phyloP scores from a whole-genome alignment of 2,329 filamentous ascomycete genomes.

The Ophiostoma piceae region DNA sequence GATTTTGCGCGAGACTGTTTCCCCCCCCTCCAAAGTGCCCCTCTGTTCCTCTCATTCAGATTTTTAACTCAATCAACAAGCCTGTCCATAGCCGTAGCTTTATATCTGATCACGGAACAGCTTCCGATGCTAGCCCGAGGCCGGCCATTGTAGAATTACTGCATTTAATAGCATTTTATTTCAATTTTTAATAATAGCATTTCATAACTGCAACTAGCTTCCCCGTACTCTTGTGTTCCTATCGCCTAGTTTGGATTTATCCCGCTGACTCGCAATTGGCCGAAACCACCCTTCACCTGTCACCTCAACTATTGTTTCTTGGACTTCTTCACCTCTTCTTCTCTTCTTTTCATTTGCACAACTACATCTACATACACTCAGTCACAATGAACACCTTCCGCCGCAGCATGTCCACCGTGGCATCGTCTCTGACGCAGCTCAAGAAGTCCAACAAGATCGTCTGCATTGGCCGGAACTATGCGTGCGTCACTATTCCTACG shows the following conservation, averaged over 20 bases:
- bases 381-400: constrained; percentile 28
- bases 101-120: neutral
- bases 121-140: constrained; percentile 6
- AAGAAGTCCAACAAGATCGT: constrained; percentile 62
- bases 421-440: constrained; percentile 35
- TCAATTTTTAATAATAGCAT: neutral
- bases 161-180: neutral
- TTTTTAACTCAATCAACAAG: neutral
- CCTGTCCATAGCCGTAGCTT: neutral
- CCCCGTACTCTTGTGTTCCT: constrained; percentile 2
- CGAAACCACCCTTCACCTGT: neutral
- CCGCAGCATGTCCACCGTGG: constrained; percentile 35
- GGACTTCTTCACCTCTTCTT: neutral
- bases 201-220: neutral
- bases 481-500: constrained; percentile 49
- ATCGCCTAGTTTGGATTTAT: constrained; percentile 7
- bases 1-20: neutral
- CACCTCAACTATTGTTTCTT: neutral
- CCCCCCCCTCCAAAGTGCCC: neutral
- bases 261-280: constrained; percentile 3
- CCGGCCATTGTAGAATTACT: neutral
- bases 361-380: neutral
- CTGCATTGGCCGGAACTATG: constrained; percentile 91
- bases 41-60: neutral
- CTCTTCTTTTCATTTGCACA: neutral